Percentiles rank a stretch among this genome's conserved stretches.
phyloP scores from a whole-genome alignment of 192 early-diverging fungal genomes.

The Umbelopsis ramanniana region DNA sequence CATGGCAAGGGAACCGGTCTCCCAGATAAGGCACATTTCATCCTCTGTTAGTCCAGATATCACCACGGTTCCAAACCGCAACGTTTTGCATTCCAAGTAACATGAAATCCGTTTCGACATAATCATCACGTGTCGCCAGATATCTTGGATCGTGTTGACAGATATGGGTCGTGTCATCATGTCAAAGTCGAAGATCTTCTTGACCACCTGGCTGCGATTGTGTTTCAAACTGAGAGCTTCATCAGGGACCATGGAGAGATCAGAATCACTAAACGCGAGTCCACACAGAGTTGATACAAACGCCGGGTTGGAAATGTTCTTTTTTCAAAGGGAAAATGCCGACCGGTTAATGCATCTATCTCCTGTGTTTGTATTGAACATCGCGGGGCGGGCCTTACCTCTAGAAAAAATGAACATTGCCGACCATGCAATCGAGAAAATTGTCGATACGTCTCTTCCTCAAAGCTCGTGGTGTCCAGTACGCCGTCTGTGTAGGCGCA shows the following conservation, averaged over 20 bases:
- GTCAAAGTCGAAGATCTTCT: conserved; percentile 14
- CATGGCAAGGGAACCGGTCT: not conserved
- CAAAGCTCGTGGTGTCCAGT: conserved; percentile 7
- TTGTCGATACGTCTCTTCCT: conserved; percentile 6
- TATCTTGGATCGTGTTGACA: conserved; percentile 1
- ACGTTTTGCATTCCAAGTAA: not conserved
- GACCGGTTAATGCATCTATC: not conserved
- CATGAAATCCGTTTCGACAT: conserved; percentile 5
- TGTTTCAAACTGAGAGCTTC: not conserved
- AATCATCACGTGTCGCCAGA: conserved; percentile 9
- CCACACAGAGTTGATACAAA: conserved; percentile 6
- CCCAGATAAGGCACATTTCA: conserved; percentile 11
- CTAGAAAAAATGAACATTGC: conserved; percentile 11
- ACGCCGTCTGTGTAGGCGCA: conserved; percentile 4
- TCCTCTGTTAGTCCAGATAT: not conserved
- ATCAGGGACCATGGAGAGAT: not conserved
- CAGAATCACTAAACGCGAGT: conserved; percentile 4
- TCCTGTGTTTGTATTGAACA: not conserved
- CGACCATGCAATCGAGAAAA: conserved; percentile 1
- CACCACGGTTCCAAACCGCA: not conserved
- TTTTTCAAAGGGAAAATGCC: not conserved
- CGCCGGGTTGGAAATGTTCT: conserved; percentile 2
- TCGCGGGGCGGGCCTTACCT: not conserved
- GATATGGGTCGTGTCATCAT: conserved; percentile 9
- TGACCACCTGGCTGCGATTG: not conserved